A percentile compares a stretch with the other conserved stretches of the same genome.
These are phyloP conservation scores for Suillus brevipes DNA, from an alignment of 768 basidiomycete species.

Conservation along the genomic window DNA sequence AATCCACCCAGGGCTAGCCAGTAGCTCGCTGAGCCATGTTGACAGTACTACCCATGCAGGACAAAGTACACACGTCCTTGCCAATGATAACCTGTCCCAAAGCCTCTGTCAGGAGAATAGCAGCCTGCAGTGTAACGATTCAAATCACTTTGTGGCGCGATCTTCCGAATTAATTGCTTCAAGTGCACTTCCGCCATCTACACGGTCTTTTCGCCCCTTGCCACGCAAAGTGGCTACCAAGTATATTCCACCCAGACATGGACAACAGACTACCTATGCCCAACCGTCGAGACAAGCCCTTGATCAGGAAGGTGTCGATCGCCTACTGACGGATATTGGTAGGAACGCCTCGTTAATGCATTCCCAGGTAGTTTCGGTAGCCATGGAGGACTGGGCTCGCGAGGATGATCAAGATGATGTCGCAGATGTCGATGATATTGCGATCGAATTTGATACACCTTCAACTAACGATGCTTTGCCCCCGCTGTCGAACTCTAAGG, in stretches of 20 bases:
- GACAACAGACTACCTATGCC: neutral
- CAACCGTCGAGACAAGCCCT: neutral
- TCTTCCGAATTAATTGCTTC: neutral
- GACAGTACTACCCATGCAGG: neutral
- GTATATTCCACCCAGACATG: neutral
- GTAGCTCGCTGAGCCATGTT: neutral
- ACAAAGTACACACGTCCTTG: neutral
- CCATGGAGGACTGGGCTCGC: constrained; percentile 26
- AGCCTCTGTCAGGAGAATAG: neutral
- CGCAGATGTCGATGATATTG: constrained; percentile 7
- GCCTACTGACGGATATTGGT: constrained; percentile 19
- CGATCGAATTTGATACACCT: constrained; percentile 10
- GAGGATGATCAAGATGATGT: constrained; percentile 23
- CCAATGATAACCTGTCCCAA: neutral
- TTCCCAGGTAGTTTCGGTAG: neutral
- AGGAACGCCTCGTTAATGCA: constrained; percentile 15
- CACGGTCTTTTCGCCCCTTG: constrained; percentile 20
- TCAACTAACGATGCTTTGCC: constrained; percentile 17
- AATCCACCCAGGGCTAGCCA: neutral
- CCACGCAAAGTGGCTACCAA: constrained; percentile 17
- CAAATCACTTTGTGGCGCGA: neutral
- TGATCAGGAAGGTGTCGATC: constrained; percentile 17
- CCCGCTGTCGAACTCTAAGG: constrained; percentile 6
- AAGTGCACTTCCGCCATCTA: neutral
- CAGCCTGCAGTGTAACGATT: neutral